Conservation (phyloP, 352 stramenopile genomes). For the Phytophthora palmivora region DNA sequence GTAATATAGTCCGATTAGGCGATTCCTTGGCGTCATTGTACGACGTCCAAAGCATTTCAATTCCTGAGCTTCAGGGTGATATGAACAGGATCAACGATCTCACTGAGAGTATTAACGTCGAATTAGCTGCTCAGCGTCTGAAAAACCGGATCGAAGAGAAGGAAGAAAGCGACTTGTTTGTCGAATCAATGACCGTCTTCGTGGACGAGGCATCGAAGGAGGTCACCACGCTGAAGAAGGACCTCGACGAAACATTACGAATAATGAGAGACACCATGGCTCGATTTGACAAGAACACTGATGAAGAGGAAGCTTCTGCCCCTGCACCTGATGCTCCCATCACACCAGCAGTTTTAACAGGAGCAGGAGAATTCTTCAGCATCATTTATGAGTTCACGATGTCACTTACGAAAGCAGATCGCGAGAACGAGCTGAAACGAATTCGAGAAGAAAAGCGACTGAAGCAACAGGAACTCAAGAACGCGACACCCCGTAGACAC, state of each 20-base stretch:
- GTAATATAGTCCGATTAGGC: constrained; percentile 63
- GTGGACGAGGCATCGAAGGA: constrained; percentile 47
- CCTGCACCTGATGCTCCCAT: constrained; percentile 19
- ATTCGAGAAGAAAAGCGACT: constrained; percentile 68
- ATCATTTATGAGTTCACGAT: constrained; percentile 85
- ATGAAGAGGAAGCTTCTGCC: constrained; percentile 31
- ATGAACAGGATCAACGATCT: constrained; percentile 73
- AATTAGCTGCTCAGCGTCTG: constrained; percentile 69
- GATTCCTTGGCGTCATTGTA: constrained; percentile 75
- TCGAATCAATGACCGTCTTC: constrained; percentile 72
- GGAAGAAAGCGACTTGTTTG: constrained; percentile 66
- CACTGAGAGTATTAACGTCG: constrained; percentile 64
- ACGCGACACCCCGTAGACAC: constrained; percentile 43
- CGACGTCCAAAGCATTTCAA: constrained; percentile 80
- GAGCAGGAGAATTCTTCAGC: constrained; percentile 71
- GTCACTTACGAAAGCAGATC: constrained; percentile 74
- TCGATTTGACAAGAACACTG: constrained; percentile 61
- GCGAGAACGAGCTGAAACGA: constrained; percentile 77
- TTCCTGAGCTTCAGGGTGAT: constrained; percentile 73
- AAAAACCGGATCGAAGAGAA: constrained; percentile 83
- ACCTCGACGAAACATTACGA: constrained; percentile 56
- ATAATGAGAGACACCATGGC: constrained; percentile 67
- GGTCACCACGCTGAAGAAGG: constrained; percentile 45
- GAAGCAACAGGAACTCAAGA: constrained; percentile 65
- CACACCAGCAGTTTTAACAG: constrained; percentile 40